phyloP scores from a whole-genome alignment of 1,139 yeast species.

The Pichia sp. region DNA sequence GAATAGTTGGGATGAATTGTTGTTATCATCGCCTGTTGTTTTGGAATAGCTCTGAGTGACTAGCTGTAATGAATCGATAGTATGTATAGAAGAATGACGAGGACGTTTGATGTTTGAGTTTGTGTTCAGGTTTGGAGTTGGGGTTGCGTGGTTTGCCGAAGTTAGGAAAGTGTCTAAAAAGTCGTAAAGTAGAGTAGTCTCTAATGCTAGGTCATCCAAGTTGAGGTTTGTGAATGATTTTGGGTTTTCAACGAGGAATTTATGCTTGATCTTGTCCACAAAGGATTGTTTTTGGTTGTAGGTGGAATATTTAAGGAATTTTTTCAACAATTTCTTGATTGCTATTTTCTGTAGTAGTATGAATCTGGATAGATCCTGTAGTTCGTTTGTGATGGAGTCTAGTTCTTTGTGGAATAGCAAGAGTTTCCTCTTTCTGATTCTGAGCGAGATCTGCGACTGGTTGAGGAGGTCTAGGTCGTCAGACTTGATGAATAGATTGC shows the following conservation, averaged over 20 bases:
- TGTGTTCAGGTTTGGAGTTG: background rate
- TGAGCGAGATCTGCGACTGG: background rate
- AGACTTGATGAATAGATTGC: constrained; percentile 28
- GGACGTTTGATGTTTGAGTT: constrained; percentile 6
- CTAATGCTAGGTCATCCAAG: constrained; percentile 61
- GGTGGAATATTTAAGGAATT: constrained; percentile 64
- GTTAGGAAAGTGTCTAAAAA: constrained; percentile 35
- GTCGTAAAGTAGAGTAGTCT: constrained; percentile 59
- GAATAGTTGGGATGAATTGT: constrained; percentile 3
- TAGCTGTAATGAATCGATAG: constrained; percentile 37
- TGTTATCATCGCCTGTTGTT: background rate
- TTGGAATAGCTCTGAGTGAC: constrained; percentile 19
- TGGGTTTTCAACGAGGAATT: constrained; percentile 39
- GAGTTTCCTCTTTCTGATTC: constrained; percentile 23
- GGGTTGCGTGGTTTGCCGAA: background rate
- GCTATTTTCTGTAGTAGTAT: constrained; percentile 82
- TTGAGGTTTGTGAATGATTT: constrained; percentile 64
- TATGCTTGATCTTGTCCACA: constrained; percentile 36
- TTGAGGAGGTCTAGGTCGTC: constrained; percentile 33
- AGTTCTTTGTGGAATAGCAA: constrained; percentile 35
- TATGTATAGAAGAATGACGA: constrained; percentile 29
- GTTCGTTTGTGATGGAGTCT: constrained; percentile 52
- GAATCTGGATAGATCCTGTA: constrained; percentile 72
- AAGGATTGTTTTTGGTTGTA: constrained; percentile 39
- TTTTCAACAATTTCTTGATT: constrained; percentile 74